Evolutionary conservation across 2,329 filamentous ascomycete species (phyloP).

Genomic region (Sordariomycetes sp.): DNA sequence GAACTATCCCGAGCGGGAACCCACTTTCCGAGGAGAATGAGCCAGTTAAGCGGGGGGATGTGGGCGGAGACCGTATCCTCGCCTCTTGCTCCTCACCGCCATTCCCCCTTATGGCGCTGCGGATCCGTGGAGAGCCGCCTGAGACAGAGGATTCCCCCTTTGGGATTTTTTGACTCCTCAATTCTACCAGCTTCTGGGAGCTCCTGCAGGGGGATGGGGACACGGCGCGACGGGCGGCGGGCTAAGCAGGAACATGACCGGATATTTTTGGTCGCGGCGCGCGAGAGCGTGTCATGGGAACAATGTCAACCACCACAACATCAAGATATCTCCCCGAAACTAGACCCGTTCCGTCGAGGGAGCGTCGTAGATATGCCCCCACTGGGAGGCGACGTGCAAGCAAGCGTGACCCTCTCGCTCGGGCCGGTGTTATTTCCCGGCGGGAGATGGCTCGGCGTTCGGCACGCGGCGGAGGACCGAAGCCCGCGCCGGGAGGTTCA

Average conservation of each 20-base stretch:
- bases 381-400: too few species aligned
- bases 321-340: background rate
- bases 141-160: background rate
- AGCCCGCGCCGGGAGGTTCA: too few species aligned
- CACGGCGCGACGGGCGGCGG: background rate
- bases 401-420: too few species aligned
- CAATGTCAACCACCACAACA: background rate
- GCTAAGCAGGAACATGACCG: background rate
- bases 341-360: too few species aligned
- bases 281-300: background rate
- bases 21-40: background rate
- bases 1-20: background rate
- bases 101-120: slow-evolving; percentile 1
- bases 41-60: background rate
- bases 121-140: background rate
- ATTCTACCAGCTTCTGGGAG: background rate
- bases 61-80: slow-evolving; percentile 2
- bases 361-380: too few species aligned
- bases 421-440: too few species aligned
- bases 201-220: background rate
- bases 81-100: slow-evolving; percentile 3
- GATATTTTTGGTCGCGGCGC: background rate
- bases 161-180: background rate
- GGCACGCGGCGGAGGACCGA: too few species aligned
- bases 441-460: too few species aligned